Conservation (phyloP, 306 rosid genomes). For the Trichosanthes truncata region DNA sequence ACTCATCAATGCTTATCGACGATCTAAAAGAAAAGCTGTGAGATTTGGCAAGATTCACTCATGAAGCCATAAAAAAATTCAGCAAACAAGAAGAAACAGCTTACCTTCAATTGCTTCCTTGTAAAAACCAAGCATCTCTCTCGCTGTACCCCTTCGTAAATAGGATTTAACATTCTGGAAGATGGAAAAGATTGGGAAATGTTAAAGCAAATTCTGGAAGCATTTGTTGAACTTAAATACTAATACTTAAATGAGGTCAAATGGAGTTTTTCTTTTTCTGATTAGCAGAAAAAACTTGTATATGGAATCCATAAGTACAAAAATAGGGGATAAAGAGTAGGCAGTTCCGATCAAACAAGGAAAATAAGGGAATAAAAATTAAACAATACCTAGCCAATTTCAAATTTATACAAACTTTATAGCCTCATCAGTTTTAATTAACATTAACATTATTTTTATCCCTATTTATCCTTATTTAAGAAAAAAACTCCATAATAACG, state of each 20-base stretch:
- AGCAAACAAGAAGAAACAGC: conserved; percentile 9
- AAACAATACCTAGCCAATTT: background rate
- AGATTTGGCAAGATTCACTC: background rate
- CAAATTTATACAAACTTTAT: background rate
- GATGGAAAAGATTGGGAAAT: conserved; percentile 3
- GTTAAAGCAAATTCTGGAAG: background rate
- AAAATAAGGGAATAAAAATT: too few species aligned
- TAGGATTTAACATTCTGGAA: conserved; percentile 84
- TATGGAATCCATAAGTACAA: background rate
- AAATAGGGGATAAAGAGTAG: background rate
- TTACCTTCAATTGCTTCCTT: conserved; percentile 90
- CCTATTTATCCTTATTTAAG: background rate
- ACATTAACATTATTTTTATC: background rate
- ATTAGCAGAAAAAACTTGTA: background rate
- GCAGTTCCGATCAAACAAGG: background rate
- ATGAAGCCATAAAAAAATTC: background rate
- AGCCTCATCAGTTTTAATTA: background rate
- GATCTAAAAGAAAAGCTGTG: background rate
- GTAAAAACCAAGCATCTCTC: conserved; percentile 89
- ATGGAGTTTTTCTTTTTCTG: background rate
- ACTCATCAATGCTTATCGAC: background rate
- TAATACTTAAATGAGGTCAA: background rate
- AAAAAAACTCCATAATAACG: background rate
- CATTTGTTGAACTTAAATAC: background rate
- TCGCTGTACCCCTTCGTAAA: conserved; percentile 85